A percentile compares a stretch with the other conserved stretches of the same genome.
These are phyloP conservation scores for Geosmithia morbida DNA, from an alignment of 2,329 filamentous ascomycete genomes.

Conservation along the genomic window DNA sequence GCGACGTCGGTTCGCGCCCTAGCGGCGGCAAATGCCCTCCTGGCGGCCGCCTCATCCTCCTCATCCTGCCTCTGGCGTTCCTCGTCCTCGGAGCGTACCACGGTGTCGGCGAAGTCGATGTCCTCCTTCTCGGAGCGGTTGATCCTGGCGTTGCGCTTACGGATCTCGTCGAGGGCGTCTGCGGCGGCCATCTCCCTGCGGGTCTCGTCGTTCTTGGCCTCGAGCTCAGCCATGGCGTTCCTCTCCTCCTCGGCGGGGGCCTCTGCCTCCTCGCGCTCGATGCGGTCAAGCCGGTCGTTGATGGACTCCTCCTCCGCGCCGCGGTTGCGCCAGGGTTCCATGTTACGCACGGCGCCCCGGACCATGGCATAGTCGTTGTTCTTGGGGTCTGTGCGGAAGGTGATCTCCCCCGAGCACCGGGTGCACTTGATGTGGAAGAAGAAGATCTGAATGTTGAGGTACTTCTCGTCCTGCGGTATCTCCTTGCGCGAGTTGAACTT, in stretches of 20 bases:
- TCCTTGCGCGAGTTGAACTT: conserved; percentile 96
- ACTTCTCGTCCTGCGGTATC: conserved; percentile 74
- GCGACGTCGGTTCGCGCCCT: conserved; percentile 35
- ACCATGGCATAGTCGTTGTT: conserved; percentile 80
- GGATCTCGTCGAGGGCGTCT: conserved; percentile 88
- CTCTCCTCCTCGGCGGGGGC: conserved; percentile 50
- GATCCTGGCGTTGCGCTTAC: conserved; percentile 77
- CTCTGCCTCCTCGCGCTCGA: conserved; percentile 61
- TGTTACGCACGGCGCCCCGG: conserved; percentile 78
- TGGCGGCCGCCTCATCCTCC: conserved; percentile 74
- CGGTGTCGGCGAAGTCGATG: conserved; percentile 41
- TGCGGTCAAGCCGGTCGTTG: conserved; percentile 69
- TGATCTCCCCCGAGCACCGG: conserved; percentile 72
- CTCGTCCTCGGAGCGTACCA: conserved; percentile 39
- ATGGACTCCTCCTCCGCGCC: conserved; percentile 61
- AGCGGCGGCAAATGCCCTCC: conserved; percentile 57
- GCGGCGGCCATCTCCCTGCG: conserved; percentile 94
- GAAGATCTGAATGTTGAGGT: conserved; percentile 76
- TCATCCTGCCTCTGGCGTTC: conserved; percentile 53
- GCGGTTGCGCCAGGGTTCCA: conserved; percentile 70
- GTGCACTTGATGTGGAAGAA: conserved; percentile 78
- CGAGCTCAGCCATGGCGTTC: conserved; percentile 89
- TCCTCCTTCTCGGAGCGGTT: conserved; percentile 61
- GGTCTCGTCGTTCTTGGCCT: conserved; percentile 85
- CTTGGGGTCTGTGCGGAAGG: conserved; percentile 88